Evolutionary conservation across 441 rosid species (phyloP).

Genomic region (Syzygium syzygioides): DNA sequence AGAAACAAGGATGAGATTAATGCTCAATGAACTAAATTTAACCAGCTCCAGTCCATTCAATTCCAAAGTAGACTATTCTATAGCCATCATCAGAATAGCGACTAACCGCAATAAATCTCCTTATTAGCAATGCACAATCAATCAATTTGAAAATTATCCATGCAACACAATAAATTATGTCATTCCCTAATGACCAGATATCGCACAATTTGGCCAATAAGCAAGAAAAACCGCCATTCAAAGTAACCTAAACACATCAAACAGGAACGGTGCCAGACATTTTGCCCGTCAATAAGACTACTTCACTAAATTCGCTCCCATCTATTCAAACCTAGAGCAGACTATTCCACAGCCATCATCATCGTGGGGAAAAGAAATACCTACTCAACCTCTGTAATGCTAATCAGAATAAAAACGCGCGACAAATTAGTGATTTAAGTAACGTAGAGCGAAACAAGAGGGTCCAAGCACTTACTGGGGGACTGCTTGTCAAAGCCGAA

Average conservation of each 20-base stretch:
- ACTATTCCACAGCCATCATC: no score
- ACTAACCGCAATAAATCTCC: background rate
- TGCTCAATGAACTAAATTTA: background rate
- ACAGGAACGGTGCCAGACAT: background rate
- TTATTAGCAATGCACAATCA: background rate
- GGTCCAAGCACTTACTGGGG: no score
- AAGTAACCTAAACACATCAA: background rate
- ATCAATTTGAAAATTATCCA: background rate
- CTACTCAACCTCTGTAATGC: no score
- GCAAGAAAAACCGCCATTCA: background rate
- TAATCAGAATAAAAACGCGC: no score
- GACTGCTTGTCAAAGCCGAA: no score
- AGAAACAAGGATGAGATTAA: background rate
- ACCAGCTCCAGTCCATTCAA: fast-evolving
- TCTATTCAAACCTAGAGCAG: no score
- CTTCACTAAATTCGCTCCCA: background rate
- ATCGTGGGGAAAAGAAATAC: no score
- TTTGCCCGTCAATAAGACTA: background rate
- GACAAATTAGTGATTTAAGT: no score
- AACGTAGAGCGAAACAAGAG: no score
- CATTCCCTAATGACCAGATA: no score
- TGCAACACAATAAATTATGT: fast-evolving
- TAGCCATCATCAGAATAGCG: fast-evolving
- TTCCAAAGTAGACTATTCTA: background rate
- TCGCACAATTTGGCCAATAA: background rate